Evolutionary conservation across 2,329 filamentous ascomycete genomes (phyloP).

Genomic region (Trichophyton schoenleinii): DNA sequence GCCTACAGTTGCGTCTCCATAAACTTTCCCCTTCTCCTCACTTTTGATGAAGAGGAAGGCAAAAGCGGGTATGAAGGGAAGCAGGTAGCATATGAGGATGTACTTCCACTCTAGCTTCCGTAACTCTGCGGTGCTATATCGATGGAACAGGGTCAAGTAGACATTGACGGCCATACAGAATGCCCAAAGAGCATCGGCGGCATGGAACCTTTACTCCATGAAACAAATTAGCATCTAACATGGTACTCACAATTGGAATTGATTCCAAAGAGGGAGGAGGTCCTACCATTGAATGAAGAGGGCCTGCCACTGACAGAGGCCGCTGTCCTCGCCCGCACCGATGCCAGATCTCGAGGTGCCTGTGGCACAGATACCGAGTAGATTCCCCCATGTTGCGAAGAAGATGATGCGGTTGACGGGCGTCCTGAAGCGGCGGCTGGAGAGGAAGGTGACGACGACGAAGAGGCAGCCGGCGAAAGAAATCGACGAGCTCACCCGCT

Average conservation of each 20-base stretch:
- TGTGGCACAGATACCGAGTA: constrained; percentile 64
- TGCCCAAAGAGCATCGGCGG: constrained; percentile 63
- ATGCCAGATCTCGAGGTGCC: constrained; percentile 56
- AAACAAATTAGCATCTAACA: neutral
- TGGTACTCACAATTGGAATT: no score
- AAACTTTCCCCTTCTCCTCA: constrained; percentile 45
- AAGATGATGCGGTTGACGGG: constrained; percentile 69
- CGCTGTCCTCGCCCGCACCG: constrained; percentile 34
- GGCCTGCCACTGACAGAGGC: constrained; percentile 62
- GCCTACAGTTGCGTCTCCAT: constrained; percentile 55
- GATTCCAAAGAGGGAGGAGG: neutral
- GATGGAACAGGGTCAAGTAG: constrained; percentile 66
- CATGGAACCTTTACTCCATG: constrained; percentile 52
- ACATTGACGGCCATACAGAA: constrained; percentile 76
- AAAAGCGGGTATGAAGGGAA: constrained; percentile 58
- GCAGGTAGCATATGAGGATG: constrained; percentile 55
- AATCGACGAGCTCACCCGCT: constrained; percentile 14
- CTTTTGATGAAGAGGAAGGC: constrained; percentile 53
- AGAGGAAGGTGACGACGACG: constrained; percentile 15
- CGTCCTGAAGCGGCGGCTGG: constrained; percentile 15
- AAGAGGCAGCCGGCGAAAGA: constrained; percentile 15
- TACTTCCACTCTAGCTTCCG: constrained; percentile 60
- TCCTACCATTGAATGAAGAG: constrained; percentile 72
- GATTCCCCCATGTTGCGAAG: constrained; percentile 70
- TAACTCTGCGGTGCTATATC: constrained; percentile 53